These are phyloP conservation scores for Penicillium paradoxum DNA, from an alignment of 495 filamentous ascomycete species.

Conservation along the genomic window DNA sequence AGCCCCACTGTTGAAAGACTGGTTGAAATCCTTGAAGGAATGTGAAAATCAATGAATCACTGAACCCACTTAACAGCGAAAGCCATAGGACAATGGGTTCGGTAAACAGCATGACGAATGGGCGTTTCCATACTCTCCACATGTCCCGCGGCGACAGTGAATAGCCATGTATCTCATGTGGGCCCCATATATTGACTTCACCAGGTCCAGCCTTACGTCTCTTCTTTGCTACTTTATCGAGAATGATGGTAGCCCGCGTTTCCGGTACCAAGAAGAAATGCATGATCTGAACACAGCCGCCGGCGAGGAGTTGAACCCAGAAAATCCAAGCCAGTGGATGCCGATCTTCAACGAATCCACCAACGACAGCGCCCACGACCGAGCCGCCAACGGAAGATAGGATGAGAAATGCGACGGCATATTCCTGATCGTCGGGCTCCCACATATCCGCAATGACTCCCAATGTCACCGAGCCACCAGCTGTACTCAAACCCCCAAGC, in stretches of 20 bases:
- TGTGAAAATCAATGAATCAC: no score
- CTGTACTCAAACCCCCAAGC: slow-evolving; percentile 61
- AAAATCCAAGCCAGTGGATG: slow-evolving; percentile 64
- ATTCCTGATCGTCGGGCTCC: slow-evolving; percentile 56
- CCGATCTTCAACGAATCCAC: slow-evolving; percentile 62
- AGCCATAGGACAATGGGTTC: no score
- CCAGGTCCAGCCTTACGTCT: slow-evolving; percentile 44
- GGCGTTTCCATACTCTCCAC: no score
- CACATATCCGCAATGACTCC: slow-evolving; percentile 72
- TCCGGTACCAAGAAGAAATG: slow-evolving; percentile 64
- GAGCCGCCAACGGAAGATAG: slow-evolving; percentile 67
- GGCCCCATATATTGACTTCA: slow-evolving; percentile 7
- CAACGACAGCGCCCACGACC: slow-evolving; percentile 65
- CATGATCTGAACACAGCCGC: slow-evolving; percentile 55
- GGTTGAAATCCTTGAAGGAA: no score
- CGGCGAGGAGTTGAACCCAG: slow-evolving; percentile 70
- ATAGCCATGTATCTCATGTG: slow-evolving; percentile 8
- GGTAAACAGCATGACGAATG: no score
- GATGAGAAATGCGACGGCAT: slow-evolving; percentile 61
- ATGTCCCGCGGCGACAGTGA: no score
- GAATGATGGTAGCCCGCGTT: slow-evolving; percentile 56
- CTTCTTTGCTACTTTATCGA: slow-evolving; percentile 57
- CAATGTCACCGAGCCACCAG: slow-evolving; percentile 69
- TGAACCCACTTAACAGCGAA: no score
- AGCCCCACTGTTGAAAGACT: no score